Evolutionary conservation across 257 asterid genomes (phyloP), one percentile per base, ranked within the genome.

Genomic region (Striga asiatica): DNA sequence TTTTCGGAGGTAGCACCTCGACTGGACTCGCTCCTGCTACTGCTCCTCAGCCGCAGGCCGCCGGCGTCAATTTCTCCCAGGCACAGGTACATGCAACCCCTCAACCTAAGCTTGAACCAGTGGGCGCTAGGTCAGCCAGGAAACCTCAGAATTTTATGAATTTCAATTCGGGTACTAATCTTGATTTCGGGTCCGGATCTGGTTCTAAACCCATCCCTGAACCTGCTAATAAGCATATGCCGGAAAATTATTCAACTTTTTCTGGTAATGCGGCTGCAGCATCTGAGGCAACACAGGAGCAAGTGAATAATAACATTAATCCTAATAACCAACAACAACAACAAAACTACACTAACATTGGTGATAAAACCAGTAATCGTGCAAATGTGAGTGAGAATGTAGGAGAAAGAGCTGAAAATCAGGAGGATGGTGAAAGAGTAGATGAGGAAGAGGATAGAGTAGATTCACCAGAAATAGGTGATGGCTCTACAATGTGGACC

Each of bases 1-100:
- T 69, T 49, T 75, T 72, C 14, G 82, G 81, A 31, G 75, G 81
- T n/a, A 37, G 49, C 31, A 65, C 58, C 60, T 62, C 74, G 19
- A 49, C 69, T 38, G 71, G 66, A 13, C 69, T 64, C 14, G 67
- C 70, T 73, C 68, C 22, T 10, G 29, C 74, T 6, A 19, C 69
- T 13, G 38, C 73, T 8, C 28, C 69, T 53, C 79, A 62, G 38
- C 66, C 54, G 3, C 78, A 64, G 2, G 64, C 34, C 56, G 66
- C 66, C 39, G 59, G 63, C 18, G 66, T 49, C 16, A 74, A 71
- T 47, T 69, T 73, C 42, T 42, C 79, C 23, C 74, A 69, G 46
- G 64, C 45, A 16, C 76, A 67, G 70, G 73, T 60, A 56, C 73
- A 70, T 49, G 57, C 66, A 51, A 59, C 3, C 24, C 46, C 71